Evolutionary conservation across 139 green algal species (phyloP), one percentile per base, ranked within the genome.

Genomic region (Micromonas commoda): DNA sequence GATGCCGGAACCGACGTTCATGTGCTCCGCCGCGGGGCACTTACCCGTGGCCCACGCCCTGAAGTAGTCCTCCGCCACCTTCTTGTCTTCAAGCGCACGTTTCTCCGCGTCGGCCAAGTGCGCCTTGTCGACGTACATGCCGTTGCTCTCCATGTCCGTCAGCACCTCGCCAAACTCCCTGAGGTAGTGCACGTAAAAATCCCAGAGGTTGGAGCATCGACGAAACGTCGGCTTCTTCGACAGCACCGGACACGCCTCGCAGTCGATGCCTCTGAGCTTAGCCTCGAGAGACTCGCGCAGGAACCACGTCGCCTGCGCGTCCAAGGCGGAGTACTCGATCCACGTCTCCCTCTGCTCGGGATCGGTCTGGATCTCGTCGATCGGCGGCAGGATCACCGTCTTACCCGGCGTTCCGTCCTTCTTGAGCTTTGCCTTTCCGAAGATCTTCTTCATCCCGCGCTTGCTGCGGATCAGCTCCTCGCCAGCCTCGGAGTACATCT

Each of bases 81-180:
- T 69, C 79, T 80, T 68, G 32, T 78, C 72, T 5, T n/a, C 53
- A 5, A 71, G 32, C 16, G 72, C 68, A 2, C 38, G 5, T 37
- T 75, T 64, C 29, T 75, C 68, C 68, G 68, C 68, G 68, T 61
- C 53, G 0, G 34, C 68, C 37, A 75, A 63, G 68, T 80, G 61
- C 72, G 87, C 82, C 67, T 80, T 80, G 82, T 93, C 80, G 0
- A 93, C 85, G 28, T 83, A 72, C 71, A 95, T 81, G 63, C 91
- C 89, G 32, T 79, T 78, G n/a, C 77, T 64, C 85, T 99, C 95
- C 93, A 99, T 96, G 73, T 94, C 87, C 0, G 92, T 97, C 52
- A 99, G 87, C 73, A 98, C 81, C 73, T 91, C 85, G 2, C 94
- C 95, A 89, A 98, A 97, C 2, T 89, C 87, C 35, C 77, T 71